These are phyloP conservation scores for Pseudogymnoascus sp. DNA, from an alignment of 2,329 filamentous ascomycete genomes.

Conservation along the genomic window DNA sequence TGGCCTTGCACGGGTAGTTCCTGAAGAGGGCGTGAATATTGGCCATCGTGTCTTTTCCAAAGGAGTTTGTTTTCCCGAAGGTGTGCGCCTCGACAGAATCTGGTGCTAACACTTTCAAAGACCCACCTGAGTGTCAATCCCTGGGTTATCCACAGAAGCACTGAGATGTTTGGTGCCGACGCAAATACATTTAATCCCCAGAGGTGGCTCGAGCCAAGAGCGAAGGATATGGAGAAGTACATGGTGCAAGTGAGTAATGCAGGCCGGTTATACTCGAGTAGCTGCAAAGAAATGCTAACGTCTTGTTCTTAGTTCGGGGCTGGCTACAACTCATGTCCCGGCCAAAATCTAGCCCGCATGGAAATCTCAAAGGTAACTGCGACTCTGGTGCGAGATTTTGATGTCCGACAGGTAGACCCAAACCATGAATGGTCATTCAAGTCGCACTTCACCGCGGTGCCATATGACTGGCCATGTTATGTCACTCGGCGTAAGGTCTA, in stretches of 20 bases:
- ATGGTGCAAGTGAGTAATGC: slow-evolving; percentile 16
- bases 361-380: slow-evolving; percentile 32
- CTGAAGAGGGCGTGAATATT: slow-evolving; percentile 27
- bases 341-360: slow-evolving; percentile 31
- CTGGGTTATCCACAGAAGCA: slow-evolving; percentile 30
- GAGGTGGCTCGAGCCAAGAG: slow-evolving; percentile 27
- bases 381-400: slow-evolving; percentile 29
- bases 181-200: slow-evolving; percentile 29
- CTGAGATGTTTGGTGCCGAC: slow-evolving; percentile 29
- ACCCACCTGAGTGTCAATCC: slow-evolving; percentile 24
- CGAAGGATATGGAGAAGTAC: slow-evolving; percentile 23
- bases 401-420: slow-evolving; percentile 27
- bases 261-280: too few relatives aligned
- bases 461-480: slow-evolving; percentile 24
- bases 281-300: background rate
- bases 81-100: background rate
- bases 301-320: slow-evolving; percentile 27
- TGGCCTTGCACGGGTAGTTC: slow-evolving; percentile 22
- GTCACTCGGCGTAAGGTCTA: slow-evolving; percentile 12
- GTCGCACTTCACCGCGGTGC: slow-evolving; percentile 29
- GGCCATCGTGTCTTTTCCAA: slow-evolving; percentile 25
- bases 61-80: slow-evolving; percentile 26
- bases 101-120: background rate
- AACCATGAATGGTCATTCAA: slow-evolving; percentile 28
- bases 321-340: slow-evolving; percentile 32